Percentiles rank a stretch among this genome's conserved stretches.
Conservation (phyloP, 2,329 filamentous ascomycete genomes). For the Trichophyton verrucosum region DNA sequence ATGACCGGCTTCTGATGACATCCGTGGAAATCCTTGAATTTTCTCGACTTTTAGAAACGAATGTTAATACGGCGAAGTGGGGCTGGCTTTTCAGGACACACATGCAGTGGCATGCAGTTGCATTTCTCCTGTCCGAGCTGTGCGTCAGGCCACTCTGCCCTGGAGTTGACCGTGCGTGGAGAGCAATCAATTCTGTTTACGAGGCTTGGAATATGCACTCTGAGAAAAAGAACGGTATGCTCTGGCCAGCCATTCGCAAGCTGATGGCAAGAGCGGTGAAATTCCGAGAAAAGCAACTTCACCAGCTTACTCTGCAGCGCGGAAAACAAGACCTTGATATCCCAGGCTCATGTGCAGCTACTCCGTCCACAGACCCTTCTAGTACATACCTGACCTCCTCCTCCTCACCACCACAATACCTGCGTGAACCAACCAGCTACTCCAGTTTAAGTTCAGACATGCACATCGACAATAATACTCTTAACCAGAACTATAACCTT, state of each 20-base stretch:
- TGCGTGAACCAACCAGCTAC: background rate
- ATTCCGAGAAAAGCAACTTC: constrained; percentile 40
- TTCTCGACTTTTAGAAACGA: constrained; percentile 51
- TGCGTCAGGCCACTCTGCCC: constrained; percentile 41
- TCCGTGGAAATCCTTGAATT: constrained; percentile 66
- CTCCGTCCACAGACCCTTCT: background rate
- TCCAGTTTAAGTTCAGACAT: background rate
- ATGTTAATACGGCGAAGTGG: constrained; percentile 50
- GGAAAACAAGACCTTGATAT: constrained; percentile 15
- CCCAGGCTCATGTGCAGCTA: background rate
- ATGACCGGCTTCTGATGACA: constrained; percentile 57
- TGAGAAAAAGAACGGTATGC: constrained; percentile 40
- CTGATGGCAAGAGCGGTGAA: constrained; percentile 47
- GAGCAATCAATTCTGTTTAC: constrained; percentile 40
- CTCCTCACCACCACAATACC: background rate
- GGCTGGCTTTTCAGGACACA: constrained; percentile 54
- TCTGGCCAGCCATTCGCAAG: constrained; percentile 52
- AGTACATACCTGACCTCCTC: background rate
- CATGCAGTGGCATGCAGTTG: constrained; percentile 53
- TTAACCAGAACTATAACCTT: background rate
- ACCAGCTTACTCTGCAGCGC: constrained; percentile 13
- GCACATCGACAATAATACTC: background rate
- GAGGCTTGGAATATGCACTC: constrained; percentile 24
- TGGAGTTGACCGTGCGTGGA: constrained; percentile 49
- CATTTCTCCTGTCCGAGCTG: constrained; percentile 49